Evolutionary conservation across 306 rosid species (phyloP).

Genomic region (Glycine soja): DNA sequence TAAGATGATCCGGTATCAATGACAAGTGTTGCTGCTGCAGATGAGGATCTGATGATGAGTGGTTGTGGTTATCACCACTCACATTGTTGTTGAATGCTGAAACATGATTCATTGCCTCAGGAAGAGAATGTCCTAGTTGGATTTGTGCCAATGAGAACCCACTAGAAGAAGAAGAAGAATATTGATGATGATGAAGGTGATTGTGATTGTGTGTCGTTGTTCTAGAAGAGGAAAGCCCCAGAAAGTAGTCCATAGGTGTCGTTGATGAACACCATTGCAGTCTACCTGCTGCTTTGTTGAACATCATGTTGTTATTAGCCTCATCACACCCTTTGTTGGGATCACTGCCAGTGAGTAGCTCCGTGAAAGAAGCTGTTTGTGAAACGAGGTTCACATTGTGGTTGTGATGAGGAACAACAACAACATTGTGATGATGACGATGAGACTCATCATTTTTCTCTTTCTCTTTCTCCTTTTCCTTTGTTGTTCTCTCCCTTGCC

Average conservation of each 20-base stretch:
- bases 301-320: conserved; percentile 11
- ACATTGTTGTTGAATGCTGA: conserved; percentile 45
- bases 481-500: conserved; percentile 73
- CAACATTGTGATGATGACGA: background rate
- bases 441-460: conserved; percentile 31
- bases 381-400: conserved; percentile 49
- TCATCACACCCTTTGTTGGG: conserved; percentile 42
- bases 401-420: conserved; percentile 6
- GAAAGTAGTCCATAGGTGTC: conserved; percentile 73
- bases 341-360: conserved; percentile 67
- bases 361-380: conserved; percentile 78
- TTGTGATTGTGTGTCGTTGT: background rate
- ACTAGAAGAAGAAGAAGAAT: conserved; percentile 49
- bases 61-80: conserved; percentile 18
- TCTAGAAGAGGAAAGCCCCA: conserved; percentile 58
- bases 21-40: conserved; percentile 64
- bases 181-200: conserved; percentile 59
- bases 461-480: conserved; percentile 66
- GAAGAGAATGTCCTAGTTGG: conserved; percentile 55
- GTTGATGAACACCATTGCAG: conserved; percentile 52
- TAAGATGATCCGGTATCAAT: conserved; percentile 64
- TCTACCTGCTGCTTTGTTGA: background rate
- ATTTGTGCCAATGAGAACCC: conserved; percentile 58
- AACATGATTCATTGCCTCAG: conserved; percentile 58
- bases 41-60: conserved; percentile 43